Evolutionary conservation across 352 stramenopile species (phyloP).

Genomic region (Pythium rishiriense): DNA sequence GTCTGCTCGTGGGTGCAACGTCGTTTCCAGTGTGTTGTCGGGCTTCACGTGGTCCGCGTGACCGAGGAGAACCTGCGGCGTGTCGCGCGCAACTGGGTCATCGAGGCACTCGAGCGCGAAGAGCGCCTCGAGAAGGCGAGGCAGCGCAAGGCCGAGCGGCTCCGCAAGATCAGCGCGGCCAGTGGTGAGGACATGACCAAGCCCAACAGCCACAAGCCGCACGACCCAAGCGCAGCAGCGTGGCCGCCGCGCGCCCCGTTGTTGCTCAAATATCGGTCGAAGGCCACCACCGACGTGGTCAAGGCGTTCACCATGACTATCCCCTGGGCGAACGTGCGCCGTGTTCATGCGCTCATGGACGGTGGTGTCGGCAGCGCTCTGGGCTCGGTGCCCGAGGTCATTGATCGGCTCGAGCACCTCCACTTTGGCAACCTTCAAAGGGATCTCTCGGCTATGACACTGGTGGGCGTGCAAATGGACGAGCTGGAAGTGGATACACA

Average conservation of each 20-base stretch:
- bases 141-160: conserved; percentile 12
- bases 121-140: neutral
- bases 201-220: neutral
- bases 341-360: conserved; percentile 16
- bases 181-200: conserved; percentile 1
- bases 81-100: conserved; percentile 17
- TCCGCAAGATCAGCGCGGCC: conserved; percentile 12
- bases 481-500: conserved; percentile 20
- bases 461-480: conserved; percentile 26
- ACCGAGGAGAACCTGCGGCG: conserved; percentile 24
- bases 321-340: conserved; percentile 24
- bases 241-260: conserved; percentile 14
- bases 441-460: conserved; percentile 23
- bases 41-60: conserved; percentile 27
- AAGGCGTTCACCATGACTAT: conserved; percentile 27
- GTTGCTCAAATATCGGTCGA: conserved; percentile 20
- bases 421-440: conserved; percentile 27
- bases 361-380: conserved; percentile 14
- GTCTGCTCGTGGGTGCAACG: conserved; percentile 37
- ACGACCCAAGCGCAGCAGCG: neutral
- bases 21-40: conserved; percentile 37
- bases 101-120: conserved; percentile 24
- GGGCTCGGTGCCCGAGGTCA: conserved; percentile 19
- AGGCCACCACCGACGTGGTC: conserved; percentile 8
- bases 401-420: conserved; percentile 20